Evolutionary conservation across 1,139 yeast genomes (phyloP).

Genomic region (Lodderomyces elongisporus): DNA sequence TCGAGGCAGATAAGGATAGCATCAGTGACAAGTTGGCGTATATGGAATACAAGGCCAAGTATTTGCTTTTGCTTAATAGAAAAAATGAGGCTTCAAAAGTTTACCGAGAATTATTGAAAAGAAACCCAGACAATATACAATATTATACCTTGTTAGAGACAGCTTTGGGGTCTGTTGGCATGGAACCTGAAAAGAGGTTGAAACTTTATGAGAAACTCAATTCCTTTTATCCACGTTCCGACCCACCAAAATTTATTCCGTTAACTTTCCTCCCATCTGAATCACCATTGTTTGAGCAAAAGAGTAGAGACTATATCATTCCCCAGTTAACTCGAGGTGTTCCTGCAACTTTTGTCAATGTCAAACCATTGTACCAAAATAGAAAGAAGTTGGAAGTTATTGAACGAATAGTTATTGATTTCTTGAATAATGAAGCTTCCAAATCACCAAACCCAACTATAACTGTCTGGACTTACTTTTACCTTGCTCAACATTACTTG

Average conservation of each 20-base stretch:
- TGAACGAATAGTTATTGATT: slow-evolving; percentile 50
- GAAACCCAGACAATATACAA: slow-evolving; percentile 76
- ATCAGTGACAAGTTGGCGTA: slow-evolving; percentile 63
- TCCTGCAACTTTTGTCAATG: slow-evolving; percentile 84
- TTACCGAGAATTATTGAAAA: slow-evolving; percentile 66
- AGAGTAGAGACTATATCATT: slow-evolving; percentile 49
- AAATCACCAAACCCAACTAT: slow-evolving; percentile 43
- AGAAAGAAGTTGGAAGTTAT: slow-evolving; percentile 44
- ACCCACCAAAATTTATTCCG: slow-evolving; percentile 75
- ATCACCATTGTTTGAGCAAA: slow-evolving; percentile 40
- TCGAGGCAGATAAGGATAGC: slow-evolving; percentile 48
- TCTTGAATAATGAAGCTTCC: slow-evolving; percentile 27
- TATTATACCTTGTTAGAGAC: slow-evolving; percentile 67
- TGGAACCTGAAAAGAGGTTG: slow-evolving; percentile 37
- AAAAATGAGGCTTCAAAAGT: slow-evolving; percentile 60
- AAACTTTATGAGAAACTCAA: slow-evolving; percentile 61
- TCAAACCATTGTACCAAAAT: slow-evolving; percentile 71
- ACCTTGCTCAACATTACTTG: slow-evolving; percentile 75
- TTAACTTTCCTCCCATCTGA: slow-evolving; percentile 61
- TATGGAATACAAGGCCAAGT: slow-evolving; percentile 64
- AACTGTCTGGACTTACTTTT: slow-evolving; percentile 73
- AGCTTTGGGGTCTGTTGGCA: slow-evolving; percentile 44
- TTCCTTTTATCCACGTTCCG: slow-evolving; percentile 75
- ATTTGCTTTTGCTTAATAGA: slow-evolving; percentile 38
- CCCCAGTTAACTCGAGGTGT: slow-evolving; percentile 72